Conservation (phyloP, 495 filamentous ascomycete species). For the Viridothelium virens region DNA sequence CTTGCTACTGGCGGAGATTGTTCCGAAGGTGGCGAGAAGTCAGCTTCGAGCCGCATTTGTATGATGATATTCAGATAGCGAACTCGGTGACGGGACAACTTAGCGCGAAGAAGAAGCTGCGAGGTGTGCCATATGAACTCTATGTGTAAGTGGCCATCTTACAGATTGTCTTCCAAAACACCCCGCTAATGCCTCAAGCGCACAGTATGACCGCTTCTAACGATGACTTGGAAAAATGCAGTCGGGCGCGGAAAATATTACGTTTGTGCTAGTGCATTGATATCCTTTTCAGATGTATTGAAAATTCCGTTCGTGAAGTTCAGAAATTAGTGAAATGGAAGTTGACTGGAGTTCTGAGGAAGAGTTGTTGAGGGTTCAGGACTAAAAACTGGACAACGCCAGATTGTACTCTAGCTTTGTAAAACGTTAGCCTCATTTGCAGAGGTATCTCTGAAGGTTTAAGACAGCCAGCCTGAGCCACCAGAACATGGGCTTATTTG, state of each 20-base stretch:
- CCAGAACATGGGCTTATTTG: too few species aligned
- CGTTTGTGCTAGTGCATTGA: not conserved
- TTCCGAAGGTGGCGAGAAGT: slow-evolving; percentile 20
- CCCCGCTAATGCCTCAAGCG: not conserved
- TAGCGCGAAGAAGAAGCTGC: not conserved
- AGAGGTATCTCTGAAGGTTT: too few species aligned
- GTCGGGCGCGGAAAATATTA: not conserved
- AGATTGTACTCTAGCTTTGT: too few species aligned
- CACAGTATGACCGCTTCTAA: slow-evolving; percentile 4
- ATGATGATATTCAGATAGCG: not conserved
- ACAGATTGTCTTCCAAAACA: not conserved
- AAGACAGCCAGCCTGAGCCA: too few species aligned
- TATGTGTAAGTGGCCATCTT: not conserved
- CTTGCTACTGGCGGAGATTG: slow-evolving; percentile 31
- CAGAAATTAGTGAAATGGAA: too few species aligned
- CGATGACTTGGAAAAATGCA: not conserved
- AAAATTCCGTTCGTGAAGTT: too few species aligned
- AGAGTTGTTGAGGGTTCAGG: too few species aligned
- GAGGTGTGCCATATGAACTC: not conserved
- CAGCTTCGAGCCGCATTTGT: slow-evolving; percentile 8
- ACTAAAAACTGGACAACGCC: too few species aligned
- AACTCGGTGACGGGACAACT: not conserved
- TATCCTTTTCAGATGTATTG: not conserved
- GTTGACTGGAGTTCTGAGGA: too few species aligned
- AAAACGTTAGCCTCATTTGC: too few species aligned